A percentile compares a stretch with the other conserved stretches of the same genome.
phyloP scores from a whole-genome alignment of 2,329 filamentous ascomycete genomes.

The Aspergillus japonicus region DNA sequence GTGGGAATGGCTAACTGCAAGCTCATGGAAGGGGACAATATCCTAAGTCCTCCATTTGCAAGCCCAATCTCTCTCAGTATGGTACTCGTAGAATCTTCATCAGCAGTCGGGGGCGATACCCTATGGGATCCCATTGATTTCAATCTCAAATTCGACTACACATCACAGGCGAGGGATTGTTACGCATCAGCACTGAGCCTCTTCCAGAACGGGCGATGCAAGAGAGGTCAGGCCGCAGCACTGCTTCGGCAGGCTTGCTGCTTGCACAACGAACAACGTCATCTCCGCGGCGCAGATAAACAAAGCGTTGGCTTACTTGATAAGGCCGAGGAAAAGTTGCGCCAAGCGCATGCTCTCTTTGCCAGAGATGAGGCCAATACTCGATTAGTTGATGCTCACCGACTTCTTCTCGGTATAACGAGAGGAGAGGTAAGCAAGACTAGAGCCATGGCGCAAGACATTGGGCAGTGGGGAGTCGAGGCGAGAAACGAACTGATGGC shows the following conservation, averaged over 20 bases:
- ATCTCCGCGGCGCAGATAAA: background rate
- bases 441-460: constrained; percentile 13
- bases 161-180: constrained; percentile 5
- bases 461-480: constrained; percentile 20
- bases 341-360: constrained; percentile 15
- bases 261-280: constrained; percentile 16
- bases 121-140: constrained; percentile 20
- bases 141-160: constrained; percentile 14
- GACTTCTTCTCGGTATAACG: constrained; percentile 21
- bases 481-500: constrained; percentile 19
- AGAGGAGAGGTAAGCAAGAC: constrained; percentile 9
- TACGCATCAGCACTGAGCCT: constrained; percentile 18
- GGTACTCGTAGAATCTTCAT: constrained; percentile 12
- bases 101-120: constrained; percentile 8
- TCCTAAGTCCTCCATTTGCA: constrained; percentile 21
- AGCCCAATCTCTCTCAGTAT: constrained; percentile 25
- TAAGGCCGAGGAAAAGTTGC: constrained; percentile 8
- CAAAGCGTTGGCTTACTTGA: background rate
- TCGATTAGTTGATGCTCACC: constrained; percentile 21
- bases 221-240: constrained; percentile 22
- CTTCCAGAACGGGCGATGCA: constrained; percentile 15
- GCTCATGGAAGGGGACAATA: constrained; percentile 22
- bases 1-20: constrained; percentile 22
- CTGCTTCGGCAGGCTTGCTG: constrained; percentile 24
- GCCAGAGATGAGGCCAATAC: constrained; percentile 20